Conservation (phyloP, 148 eudicot species). For the Camellia japonica region DNA sequence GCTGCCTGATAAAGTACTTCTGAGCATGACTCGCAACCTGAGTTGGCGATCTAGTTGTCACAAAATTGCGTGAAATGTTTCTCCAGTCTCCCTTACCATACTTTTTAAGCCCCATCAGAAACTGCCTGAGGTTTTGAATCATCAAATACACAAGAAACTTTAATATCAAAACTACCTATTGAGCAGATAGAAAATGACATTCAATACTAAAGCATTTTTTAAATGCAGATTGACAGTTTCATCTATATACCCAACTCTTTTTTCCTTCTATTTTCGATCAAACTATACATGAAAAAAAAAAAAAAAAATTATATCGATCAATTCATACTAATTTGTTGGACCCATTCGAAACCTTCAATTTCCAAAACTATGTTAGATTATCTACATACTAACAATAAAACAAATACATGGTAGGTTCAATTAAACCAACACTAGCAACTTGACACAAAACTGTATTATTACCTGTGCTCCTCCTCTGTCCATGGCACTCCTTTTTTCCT, state of each 20-base stretch:
- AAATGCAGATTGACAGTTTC: neutral
- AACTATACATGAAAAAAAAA: no score
- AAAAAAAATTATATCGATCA: no score
- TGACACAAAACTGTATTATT: neutral
- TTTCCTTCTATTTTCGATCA: no score
- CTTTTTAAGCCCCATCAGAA: conserved; percentile 54
- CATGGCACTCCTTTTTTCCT: conserved; percentile 61
- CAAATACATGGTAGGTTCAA: no score
- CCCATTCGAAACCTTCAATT: neutral
- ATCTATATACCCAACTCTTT: no score
- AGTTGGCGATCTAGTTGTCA: conserved; percentile 54
- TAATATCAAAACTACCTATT: neutral
- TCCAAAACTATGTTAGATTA: neutral
- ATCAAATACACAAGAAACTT: conserved; percentile 2
- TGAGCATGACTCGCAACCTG: conserved; percentile 73
- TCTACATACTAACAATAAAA: no score
- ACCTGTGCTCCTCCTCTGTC: conserved; percentile 61
- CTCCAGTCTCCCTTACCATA: conserved; percentile 73
- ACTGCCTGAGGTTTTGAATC: conserved; percentile 39
- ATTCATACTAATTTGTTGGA: neutral
- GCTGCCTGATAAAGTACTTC: conserved; percentile 52
- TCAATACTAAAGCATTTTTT: neutral
- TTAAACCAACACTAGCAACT: no score
- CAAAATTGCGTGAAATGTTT: conserved; percentile 60
- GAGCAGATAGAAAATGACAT: neutral